Evolutionary conservation across 495 filamentous ascomycete genomes (phyloP), one percentile per base, ranked within the genome.

Genomic region (Penicillium tannophilum): DNA sequence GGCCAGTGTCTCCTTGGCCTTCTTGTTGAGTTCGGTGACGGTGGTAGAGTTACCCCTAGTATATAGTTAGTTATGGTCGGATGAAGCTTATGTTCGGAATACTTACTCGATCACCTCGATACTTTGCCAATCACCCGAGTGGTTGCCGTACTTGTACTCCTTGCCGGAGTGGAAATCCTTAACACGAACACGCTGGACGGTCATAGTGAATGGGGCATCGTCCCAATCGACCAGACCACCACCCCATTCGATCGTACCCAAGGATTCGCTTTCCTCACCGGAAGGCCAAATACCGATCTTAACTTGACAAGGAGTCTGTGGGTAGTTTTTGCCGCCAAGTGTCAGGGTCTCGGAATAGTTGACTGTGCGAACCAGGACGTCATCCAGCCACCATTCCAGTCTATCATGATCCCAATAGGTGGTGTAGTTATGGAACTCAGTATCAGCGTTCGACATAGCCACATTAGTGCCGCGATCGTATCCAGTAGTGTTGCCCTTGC

Each of bases 281-380:
- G 88, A 91, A 50, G 85, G 81, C 92, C 92, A 96, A 39, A 84
- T 76, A 54, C 92, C 92, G 52, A 95, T 77, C 71, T 90, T 89
- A 64, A 95, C 75, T 55, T 86, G 84, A 83, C 90, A 91, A 1
- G 92, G 92, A 2, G 91, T 93, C 73, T 97, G 93, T 3, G 94
- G 94, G 72, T 90, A 98, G 68, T 90, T 86, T 52, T 79, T 78
- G 47, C 77, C 89, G 19, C 87, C 39, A 26, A 70, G 12, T 2
- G 67, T 84, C 58, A 75, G 65, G 52, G 71, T 73, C 31, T 90
- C 86, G 35, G 65, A 70, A 45, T 72, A 76, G 23, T 64, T 64
- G 26, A 97, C 75, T 2, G 87, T 88, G 46, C 94, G 85, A 46
- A 93, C 81, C 19, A 87, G 74, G 1, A 72, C 74, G 41, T 86